Percentiles rank a stretch among this genome's conserved stretches.
phyloP scores from a whole-genome alignment of 345 rosid species.

The Litchi chinensis region DNA sequence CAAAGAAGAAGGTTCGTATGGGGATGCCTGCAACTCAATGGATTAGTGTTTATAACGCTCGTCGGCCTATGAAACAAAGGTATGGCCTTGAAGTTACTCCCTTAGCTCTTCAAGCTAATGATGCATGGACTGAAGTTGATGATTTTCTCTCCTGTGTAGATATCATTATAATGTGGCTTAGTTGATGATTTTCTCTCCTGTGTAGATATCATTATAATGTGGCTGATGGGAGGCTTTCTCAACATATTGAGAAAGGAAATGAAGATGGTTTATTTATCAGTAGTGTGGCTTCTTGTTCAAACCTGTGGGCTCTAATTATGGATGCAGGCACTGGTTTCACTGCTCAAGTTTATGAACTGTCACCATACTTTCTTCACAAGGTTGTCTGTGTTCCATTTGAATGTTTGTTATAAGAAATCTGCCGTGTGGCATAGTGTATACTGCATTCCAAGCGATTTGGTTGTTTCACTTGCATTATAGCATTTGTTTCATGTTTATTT shows the following conservation, averaged over 20 bases:
- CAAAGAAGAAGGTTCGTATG: slow-evolving; percentile 91
- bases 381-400: slow-evolving; percentile 39
- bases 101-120: slow-evolving; percentile 17
- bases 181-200: slow-evolving; percentile 20
- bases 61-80: slow-evolving; percentile 98
- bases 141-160: slow-evolving; percentile 40
- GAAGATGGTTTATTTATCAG: slow-evolving; percentile 91
- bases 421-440: neutral
- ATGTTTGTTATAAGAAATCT: slow-evolving; percentile 13
- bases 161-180: slow-evolving; percentile 96
- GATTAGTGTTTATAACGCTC: slow-evolving; percentile 96
- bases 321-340: slow-evolving; percentile 92
- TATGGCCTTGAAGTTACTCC: slow-evolving; percentile 26
- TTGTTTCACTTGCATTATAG: neutral
- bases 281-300: slow-evolving; percentile 85
- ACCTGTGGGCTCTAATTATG: slow-evolving; percentile 98
- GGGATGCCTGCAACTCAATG: slow-evolving; percentile 99
- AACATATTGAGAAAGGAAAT: slow-evolving; percentile 85
- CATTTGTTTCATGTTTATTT: neutral
- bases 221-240: slow-evolving; percentile 72
- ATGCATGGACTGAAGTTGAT: slow-evolving; percentile 15
- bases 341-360: slow-evolving; percentile 82
- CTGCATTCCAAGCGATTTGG: neutral
- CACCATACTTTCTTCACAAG: slow-evolving; percentile 83
- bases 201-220: slow-evolving; percentile 96